A percentile compares a stretch with the other conserved stretches of the same genome.
These are phyloP conservation scores for Magnolia sinica DNA, from an alignment of 164 flowering plant species.

Conservation along the genomic window DNA sequence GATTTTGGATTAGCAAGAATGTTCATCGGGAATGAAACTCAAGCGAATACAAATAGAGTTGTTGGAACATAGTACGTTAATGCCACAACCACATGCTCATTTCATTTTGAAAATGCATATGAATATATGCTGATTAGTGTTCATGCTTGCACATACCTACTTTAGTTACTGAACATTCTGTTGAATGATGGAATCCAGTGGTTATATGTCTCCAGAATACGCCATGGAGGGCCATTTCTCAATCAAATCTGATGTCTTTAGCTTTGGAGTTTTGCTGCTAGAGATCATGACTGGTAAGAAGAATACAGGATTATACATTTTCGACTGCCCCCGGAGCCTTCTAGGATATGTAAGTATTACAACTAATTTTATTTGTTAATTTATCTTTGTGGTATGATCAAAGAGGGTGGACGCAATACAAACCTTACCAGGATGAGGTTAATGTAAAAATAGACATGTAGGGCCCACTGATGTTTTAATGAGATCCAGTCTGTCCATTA, in stretches of 20 bases:
- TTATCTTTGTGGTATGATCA: too few species aligned
- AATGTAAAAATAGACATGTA: too few species aligned
- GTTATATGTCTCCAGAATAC: slow-evolving; percentile 50
- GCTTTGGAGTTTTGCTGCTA: slow-evolving; percentile 41
- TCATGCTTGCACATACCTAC: neutral
- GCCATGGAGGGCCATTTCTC: slow-evolving; percentile 41
- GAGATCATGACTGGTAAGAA: slow-evolving; percentile 37
- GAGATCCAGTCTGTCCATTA: too few species aligned
- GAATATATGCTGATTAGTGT: neutral
- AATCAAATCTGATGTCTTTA: slow-evolving; percentile 47
- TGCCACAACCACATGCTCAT: neutral
- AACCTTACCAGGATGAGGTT: too few species aligned
- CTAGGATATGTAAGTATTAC: slow-evolving; percentile 28
- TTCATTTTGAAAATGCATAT: too few species aligned
- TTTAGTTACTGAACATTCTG: neutral
- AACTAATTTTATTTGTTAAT: neutral
- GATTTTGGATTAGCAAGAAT: slow-evolving; percentile 50
- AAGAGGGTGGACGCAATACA: too few species aligned
- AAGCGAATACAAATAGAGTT: slow-evolving; percentile 24
- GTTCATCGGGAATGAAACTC: slow-evolving; percentile 22
- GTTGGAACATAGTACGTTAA: slow-evolving; percentile 45
- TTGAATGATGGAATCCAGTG: slow-evolving; percentile 21
- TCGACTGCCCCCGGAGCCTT: slow-evolving; percentile 10
- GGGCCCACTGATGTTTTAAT: too few species aligned
- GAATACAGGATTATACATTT: slow-evolving; percentile 15